Percentiles rank a stretch among this genome's conserved stretches.
Evolutionary conservation across 2,329 filamentous ascomycete species (phyloP).

Genomic region (Fusarium circinatum): DNA sequence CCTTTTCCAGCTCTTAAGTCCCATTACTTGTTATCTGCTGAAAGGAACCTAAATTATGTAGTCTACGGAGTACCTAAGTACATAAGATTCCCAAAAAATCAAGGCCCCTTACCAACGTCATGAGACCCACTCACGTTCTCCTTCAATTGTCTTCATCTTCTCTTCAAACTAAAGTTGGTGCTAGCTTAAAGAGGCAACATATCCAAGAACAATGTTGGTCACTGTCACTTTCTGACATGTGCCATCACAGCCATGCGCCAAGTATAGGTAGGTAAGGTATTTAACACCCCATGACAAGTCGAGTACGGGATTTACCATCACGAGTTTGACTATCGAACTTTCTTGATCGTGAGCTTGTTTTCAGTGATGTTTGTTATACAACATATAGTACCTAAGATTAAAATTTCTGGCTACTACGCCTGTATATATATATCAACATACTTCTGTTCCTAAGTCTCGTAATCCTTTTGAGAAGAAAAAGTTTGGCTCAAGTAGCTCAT

Average conservation of each 20-base stretch:
- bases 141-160: not conserved
- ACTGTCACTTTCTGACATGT: conserved; percentile 18
- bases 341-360: not conserved
- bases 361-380: not conserved
- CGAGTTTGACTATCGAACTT: not conserved
- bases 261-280: not conserved
- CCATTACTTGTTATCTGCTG: not conserved
- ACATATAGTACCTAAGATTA: not conserved
- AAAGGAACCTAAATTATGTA: conserved; percentile 21
- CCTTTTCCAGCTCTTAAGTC: not conserved
- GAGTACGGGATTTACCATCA: not conserved
- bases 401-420: not conserved
- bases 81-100: conserved; percentile 14
- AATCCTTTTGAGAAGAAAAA: not conserved
- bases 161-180: not conserved
- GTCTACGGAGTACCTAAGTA: not conserved
- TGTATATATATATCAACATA: not conserved
- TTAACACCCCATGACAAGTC: not conserved
- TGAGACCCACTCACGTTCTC: conserved; percentile 24
- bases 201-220: not conserved
- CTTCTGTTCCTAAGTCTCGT: not conserved
- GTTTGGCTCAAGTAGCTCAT: not conserved
- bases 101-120: conserved; percentile 31
- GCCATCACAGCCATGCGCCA: conserved; percentile 5
- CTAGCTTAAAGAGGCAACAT: not conserved